A percentile compares a stretch with the other conserved stretches of the same genome.
phyloP scores from a whole-genome alignment of 1,284 basidiomycete species.

The Mycosarcoma mackinlayi region DNA sequence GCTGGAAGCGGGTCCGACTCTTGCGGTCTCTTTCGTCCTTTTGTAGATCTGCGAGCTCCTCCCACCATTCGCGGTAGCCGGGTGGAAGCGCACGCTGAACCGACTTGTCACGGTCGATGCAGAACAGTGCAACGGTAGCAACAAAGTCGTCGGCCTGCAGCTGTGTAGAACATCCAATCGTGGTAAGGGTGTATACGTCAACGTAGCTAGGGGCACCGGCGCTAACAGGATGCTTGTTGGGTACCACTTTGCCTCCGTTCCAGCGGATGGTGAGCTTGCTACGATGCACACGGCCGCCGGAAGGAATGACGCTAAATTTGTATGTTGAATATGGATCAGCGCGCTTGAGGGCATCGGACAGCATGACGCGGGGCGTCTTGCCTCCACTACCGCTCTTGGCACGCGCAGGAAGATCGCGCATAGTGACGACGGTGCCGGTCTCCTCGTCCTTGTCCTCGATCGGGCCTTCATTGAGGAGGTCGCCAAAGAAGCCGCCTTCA shows the following conservation, averaged over 20 bases:
- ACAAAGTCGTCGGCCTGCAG: conserved; percentile 90
- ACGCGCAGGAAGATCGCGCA: conserved; percentile 51
- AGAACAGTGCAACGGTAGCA: conserved; percentile 83
- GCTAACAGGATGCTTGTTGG: conserved; percentile 70
- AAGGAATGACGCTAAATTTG: conserved; percentile 71
- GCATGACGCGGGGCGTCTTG: conserved; percentile 60
- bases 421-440: conserved; percentile 37
- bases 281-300: conserved; percentile 51
- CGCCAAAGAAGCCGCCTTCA: conserved; percentile 78
- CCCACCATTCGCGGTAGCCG: conserved; percentile 89
- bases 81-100: conserved; percentile 75
- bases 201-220: conserved; percentile 68
- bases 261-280: conserved; percentile 60
- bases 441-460: conserved; percentile 74
- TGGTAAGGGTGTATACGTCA: conserved; percentile 84
- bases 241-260: conserved; percentile 58
- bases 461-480: conserved; percentile 80
- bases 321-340: conserved; percentile 80
- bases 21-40: conserved; percentile 75
- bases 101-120: conserved; percentile 63
- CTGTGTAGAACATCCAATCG: conserved; percentile 82
- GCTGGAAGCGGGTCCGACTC: conserved; percentile 73
- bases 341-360: conserved; percentile 66
- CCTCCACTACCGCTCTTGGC: conserved; percentile 56
- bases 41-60: conserved; percentile 80